Base-by-base conservation (phyloP, 2,329 filamentous ascomycete species). In the Cercospora berteroae region DNA sequence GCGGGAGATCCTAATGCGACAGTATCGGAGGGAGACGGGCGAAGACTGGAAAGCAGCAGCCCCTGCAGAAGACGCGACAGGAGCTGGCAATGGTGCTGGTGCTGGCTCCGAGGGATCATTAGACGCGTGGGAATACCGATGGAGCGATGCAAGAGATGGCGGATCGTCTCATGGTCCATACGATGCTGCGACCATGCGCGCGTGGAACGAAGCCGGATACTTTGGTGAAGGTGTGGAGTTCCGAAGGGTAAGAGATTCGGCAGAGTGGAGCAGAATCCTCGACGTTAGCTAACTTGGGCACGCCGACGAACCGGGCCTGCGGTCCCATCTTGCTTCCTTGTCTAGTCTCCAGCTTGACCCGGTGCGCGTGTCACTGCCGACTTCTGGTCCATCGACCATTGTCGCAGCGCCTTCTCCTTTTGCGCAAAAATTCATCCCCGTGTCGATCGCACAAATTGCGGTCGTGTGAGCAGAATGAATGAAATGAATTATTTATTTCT, bases 131-230 rank as follows among this genome's bases (percentile, higher is more conserved):
- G 92, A 98, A 79, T 99, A 93, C 78, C 87, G 92, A 67, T 99
- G 95, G 95, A 89, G 88, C 44, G 93, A 97, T 77, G 92, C 92
- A 18, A 86, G 93, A 48, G 94, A 97, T 75, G 90, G 88, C 29
- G 92, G 87, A 10, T 86, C 87, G 58, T 86, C 87, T 66, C 93
- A 99, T 79, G 95, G 95, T 0, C 94, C 95, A 0, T 99, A 93
- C 78, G 93, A 97, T 76, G 87, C 86, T 7, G 79, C 85, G 5
- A 94, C 90, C 42, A 98, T 99, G 95, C 87, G 89, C 74, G 91
- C 92, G 2, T 99, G 95, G 95, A 88, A 90, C 72, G 88, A 92
- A 69, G 93, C 93, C 25, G 95, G 95, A 2, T 98, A 98, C 78
- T 99, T 99, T 80, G 90, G 89, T 12, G 90, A 95, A 70, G 92